These are phyloP conservation scores for carrot (Daucus carota) DNA, from an alignment of 129 eudicot species.

Conservation along the genomic window DH1_v3.0 NC_030388.2:31180001-31180500, in stretches of 20 bases:
- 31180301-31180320: background rate
- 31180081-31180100: too few species aligned
- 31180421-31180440: background rate
- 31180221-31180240: too few species aligned
- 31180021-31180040: background rate
- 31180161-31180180: too few species aligned
- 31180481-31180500: conserved; percentile 95
- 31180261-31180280: too few species aligned
- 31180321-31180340: conserved; percentile 45
- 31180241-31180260: too few species aligned
- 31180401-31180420: conserved; percentile 74
- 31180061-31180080: background rate
- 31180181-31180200: too few species aligned
- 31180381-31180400: conserved; percentile 88
- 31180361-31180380: conserved; percentile 90
- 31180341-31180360: conserved; percentile 94
- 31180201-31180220: too few species aligned
- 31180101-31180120: too few species aligned
- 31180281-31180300: too few species aligned
- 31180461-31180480: conserved; percentile 9
- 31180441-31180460: background rate
- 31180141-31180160: too few species aligned
- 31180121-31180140: too few species aligned
- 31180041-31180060: background rate
- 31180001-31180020: background rate